Conservation (phyloP, 495 filamentous ascomycete genomes). For the Thermochaetoides thermophila region DNA sequence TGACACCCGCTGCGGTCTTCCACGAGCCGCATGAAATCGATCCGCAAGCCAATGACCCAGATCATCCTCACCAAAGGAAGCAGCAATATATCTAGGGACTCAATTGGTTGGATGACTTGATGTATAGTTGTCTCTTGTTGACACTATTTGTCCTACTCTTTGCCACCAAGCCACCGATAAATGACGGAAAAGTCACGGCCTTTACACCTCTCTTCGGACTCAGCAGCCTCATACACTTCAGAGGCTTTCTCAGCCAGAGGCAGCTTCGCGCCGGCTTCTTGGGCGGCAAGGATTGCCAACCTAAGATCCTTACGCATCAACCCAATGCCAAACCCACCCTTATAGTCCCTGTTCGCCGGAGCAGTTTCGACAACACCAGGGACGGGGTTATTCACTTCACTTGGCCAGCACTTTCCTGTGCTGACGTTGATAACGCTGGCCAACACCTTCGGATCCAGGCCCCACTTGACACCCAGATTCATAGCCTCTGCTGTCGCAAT, state of each 20-base stretch:
- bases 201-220: constrained; percentile 43
- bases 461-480: constrained; percentile 76
- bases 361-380: constrained; percentile 64
- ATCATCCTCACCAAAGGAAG: too few species aligned
- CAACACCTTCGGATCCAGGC: constrained; percentile 64
- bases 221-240: constrained; percentile 51
- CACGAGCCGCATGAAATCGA: too few species aligned
- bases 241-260: constrained; percentile 48
- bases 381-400: constrained; percentile 84
- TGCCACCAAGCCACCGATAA: constrained; percentile 54
- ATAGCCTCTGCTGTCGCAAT: constrained; percentile 87
- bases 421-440: constrained; percentile 72
- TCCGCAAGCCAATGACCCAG: too few species aligned
- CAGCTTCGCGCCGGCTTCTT: constrained; percentile 49
- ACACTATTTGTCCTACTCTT: too few species aligned
- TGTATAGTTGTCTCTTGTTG: too few species aligned
- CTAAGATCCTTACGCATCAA: constrained; percentile 77
- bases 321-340: constrained; percentile 67
- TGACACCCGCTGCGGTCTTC: too few species aligned
- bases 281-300: constrained; percentile 58
- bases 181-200: constrained; percentile 78
- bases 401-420: constrained; percentile 83
- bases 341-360: constrained; percentile 59
- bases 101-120: too few species aligned
- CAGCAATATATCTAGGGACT: too few species aligned